A percentile compares a stretch with the other conserved stretches of the same genome.
phyloP scores from a whole-genome alignment of 2,329 filamentous ascomycete genomes.

The Curvularia sp. region DNA sequence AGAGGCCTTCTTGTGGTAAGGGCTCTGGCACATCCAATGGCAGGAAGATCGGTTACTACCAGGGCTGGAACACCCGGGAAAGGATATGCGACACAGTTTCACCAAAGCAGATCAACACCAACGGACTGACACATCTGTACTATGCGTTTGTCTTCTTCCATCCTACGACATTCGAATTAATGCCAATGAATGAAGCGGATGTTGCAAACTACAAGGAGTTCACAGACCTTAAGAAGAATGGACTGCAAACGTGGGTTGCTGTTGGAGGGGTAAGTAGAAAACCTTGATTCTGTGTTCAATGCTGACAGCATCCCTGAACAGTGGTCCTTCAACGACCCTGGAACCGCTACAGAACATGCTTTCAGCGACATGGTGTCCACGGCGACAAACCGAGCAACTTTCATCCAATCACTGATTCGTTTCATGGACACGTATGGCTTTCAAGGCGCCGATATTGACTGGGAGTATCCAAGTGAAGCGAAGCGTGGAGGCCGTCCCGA shows the following conservation, averaged over 20 bases:
- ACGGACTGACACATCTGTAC: constrained; percentile 46
- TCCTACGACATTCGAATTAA: constrained; percentile 34
- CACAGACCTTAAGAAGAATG: constrained; percentile 43
- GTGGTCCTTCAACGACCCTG: constrained; percentile 53
- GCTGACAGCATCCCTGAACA: too few species aligned
- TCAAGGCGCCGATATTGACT: constrained; percentile 57
- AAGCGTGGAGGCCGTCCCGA: constrained; percentile 52
- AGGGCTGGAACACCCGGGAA: constrained; percentile 16
- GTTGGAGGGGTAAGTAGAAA: constrained; percentile 46
- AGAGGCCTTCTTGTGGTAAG: constrained; percentile 3
- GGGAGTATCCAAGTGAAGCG: constrained; percentile 47
- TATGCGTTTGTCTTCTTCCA: constrained; percentile 39
- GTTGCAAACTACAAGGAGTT: constrained; percentile 38
- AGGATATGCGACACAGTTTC: constrained; percentile 9
- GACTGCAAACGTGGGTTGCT: constrained; percentile 50
- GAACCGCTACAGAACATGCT: constrained; percentile 29
- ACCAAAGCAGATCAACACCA: constrained; percentile 41
- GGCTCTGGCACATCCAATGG: constrained; percentile 4
- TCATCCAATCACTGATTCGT: constrained; percentile 33
- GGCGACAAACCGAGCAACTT: not conserved
- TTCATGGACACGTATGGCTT: constrained; percentile 55
- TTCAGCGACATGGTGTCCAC: constrained; percentile 42
- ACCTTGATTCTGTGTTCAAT: too few species aligned
- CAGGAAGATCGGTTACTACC: constrained; percentile 12
- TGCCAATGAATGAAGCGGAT: constrained; percentile 26